Percentiles rank a stretch among this genome's conserved stretches.
These are phyloP conservation scores for Aspergillus glaucus DNA, from an alignment of 2,329 filamentous ascomycete genomes.

Conservation along the genomic window DNA sequence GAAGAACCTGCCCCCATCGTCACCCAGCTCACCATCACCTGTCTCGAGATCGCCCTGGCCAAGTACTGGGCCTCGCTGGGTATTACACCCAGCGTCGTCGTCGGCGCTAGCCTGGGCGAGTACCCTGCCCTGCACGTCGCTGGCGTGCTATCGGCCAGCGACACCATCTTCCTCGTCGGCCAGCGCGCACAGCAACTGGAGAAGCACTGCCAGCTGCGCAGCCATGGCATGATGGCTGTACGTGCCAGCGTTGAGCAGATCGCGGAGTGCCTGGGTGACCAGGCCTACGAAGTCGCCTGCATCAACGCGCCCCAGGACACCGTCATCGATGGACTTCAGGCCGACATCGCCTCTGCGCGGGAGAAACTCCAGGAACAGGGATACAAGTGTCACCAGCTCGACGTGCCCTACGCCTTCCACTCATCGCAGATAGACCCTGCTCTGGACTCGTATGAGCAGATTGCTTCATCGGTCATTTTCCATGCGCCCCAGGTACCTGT, in stretches of 20 bases:
- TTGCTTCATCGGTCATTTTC: conserved; percentile 43
- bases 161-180: conserved; percentile 60
- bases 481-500: conserved; percentile 54
- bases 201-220: conserved; percentile 58
- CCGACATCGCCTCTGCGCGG: conserved; percentile 52
- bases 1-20: conserved; percentile 9
- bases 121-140: conserved; percentile 30
- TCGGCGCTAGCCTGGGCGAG: conserved; percentile 43
- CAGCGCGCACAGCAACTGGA: conserved; percentile 60
- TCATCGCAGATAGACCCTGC: conserved; percentile 13
- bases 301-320: conserved; percentile 70
- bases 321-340: conserved; percentile 59
- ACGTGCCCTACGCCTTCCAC: conserved; percentile 56
- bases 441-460: conserved; percentile 11
- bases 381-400: conserved; percentile 57
- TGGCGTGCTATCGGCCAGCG: conserved; percentile 29
- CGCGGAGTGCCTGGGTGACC: conserved; percentile 33
- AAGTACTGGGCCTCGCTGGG: conserved; percentile 24
- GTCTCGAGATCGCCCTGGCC: conserved; percentile 36
- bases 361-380: conserved; percentile 46
- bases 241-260: conserved; percentile 30
- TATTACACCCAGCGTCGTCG: conserved; percentile 44
- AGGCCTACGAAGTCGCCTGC: conserved; percentile 56
- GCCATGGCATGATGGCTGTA: conserved; percentile 61
- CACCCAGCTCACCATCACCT: conserved; percentile 33